phyloP scores from a whole-genome alignment of 2,329 filamentous ascomycete species.

The Lachnellula hyalina region DNA sequence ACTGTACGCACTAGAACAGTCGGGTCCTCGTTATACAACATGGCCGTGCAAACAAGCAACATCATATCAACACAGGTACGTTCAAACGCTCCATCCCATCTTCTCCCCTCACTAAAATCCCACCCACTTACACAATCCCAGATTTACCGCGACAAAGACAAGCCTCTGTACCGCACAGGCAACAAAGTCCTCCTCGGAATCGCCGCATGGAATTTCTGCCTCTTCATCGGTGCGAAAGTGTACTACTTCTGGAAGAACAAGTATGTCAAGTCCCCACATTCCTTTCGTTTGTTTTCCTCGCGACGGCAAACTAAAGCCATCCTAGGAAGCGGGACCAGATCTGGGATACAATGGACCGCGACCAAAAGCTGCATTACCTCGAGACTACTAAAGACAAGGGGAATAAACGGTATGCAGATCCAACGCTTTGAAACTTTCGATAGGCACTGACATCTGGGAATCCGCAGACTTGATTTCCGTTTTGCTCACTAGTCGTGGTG shows the following conservation, averaged over 20 bases:
- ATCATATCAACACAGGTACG: constrained; percentile 6
- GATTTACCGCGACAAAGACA: constrained; percentile 43
- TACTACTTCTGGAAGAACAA: constrained; percentile 40
- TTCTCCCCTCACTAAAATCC: no score
- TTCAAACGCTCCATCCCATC: background rate
- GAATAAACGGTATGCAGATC: constrained; percentile 8
- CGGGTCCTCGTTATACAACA: constrained; percentile 51
- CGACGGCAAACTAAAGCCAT: no score
- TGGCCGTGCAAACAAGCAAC: constrained; percentile 30
- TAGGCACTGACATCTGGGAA: no score
- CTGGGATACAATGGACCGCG: constrained; percentile 39
- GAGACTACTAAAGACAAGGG: constrained; percentile 8
- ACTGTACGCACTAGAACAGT: constrained; percentile 47
- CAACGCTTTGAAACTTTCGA: no score
- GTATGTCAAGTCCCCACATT: background rate
- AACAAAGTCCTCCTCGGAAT: constrained; percentile 50
- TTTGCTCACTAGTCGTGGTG: no score
- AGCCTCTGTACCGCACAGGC: constrained; percentile 46
- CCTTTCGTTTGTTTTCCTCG: no score
- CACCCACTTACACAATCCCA: constrained; percentile 9
- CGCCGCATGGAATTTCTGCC: constrained; percentile 36
- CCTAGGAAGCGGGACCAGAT: constrained; percentile 31
- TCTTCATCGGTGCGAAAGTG: constrained; percentile 39
- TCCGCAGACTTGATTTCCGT: no score
- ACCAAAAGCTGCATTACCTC: constrained; percentile 27